Base-by-base conservation (phyloP, 495 filamentous ascomycete genomes). In the Podospora pseudocomata region DNA sequence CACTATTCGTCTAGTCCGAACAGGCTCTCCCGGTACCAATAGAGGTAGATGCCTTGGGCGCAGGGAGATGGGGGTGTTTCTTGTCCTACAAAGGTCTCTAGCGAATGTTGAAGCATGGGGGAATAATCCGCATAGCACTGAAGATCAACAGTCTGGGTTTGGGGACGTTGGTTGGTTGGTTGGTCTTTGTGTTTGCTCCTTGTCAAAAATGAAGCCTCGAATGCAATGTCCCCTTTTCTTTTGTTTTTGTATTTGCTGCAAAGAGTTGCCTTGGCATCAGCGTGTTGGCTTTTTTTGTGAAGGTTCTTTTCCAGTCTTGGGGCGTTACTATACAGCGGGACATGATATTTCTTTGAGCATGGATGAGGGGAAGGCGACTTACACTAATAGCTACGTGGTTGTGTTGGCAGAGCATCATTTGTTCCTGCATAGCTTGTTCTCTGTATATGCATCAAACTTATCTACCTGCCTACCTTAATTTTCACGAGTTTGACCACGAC, bases 1-100 rank as follows among this genome's bases (percentile, higher is more conserved):
- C 79, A 75, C 60, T 80, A 76, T 56, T 80, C 79, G 44, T 79
- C 80, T 23, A 77, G 73, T 53, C 75, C 78, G 55, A 78, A 81
- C 69, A 75, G 81, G 16, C 73, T 73, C 56, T 79, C 77, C 26
- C 67, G 75, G 63, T 73, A 75, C 60, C 68, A 67, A 62, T 49
- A 49, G 13, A 49, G 39, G 13, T 11, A 49, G 5, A 49, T 49
- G 39, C 15, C 9, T 16, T 3, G 5, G 13, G 15, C 39, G 13
- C 15, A 49, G 39, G 15, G 39, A 49, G 39, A 18, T 11, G 39
- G 13, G 39, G 13, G 39, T 3, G 15, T 49, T 6, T 62, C 26
- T 30, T 39, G 57, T 39, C 9, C 23, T 13, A 20, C 34, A 20
- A 44, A 61, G 20, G 19, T n/a, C 11, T 49, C 27, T 26, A 19